Evolutionary conservation across 306 rosid genomes (phyloP).

Genomic region (Sesbania bispinosa): DNA sequence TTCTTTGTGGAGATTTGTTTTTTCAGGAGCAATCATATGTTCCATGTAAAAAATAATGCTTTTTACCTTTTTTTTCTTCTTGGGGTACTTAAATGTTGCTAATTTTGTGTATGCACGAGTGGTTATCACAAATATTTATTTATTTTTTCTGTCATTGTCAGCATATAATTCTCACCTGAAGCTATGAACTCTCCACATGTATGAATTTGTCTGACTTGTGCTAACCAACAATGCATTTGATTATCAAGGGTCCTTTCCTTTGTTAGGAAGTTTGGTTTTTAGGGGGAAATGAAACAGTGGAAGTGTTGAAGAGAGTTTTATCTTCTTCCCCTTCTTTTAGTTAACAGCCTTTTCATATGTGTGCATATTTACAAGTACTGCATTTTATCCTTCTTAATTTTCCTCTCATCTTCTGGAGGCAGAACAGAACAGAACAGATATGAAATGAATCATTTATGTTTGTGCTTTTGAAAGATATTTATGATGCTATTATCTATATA

Average conservation of each 20-base stretch:
- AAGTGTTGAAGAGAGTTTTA: not conserved
- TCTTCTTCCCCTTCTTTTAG: not conserved
- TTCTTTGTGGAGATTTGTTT: not conserved
- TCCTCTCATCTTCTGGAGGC: not conserved
- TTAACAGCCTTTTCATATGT: not conserved
- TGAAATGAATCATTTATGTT: not conserved
- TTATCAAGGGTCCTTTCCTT: not conserved
- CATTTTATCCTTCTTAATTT: not conserved
- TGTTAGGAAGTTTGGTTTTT: not conserved
- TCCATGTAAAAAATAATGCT: not conserved
- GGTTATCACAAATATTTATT: not conserved
- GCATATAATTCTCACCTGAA: not conserved
- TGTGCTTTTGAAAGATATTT: not conserved
- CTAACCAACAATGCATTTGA: not conserved
- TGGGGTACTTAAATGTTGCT: not conserved
- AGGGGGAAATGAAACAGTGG: not conserved
- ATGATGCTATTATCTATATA: not conserved
- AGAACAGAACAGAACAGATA: not conserved
- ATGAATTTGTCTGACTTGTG: conserved; percentile 7
- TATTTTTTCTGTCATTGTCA: conserved; percentile 1
- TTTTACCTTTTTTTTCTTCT: not conserved
- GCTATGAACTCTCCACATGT: conserved; percentile 2
- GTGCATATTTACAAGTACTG: not conserved
- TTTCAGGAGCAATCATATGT: not conserved
- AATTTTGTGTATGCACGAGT: not conserved